A percentile compares a stretch with the other conserved stretches of the same genome.
phyloP scores from a whole-genome alignment of 2,329 filamentous ascomycete genomes.

The Leptographium lundbergii region DNA sequence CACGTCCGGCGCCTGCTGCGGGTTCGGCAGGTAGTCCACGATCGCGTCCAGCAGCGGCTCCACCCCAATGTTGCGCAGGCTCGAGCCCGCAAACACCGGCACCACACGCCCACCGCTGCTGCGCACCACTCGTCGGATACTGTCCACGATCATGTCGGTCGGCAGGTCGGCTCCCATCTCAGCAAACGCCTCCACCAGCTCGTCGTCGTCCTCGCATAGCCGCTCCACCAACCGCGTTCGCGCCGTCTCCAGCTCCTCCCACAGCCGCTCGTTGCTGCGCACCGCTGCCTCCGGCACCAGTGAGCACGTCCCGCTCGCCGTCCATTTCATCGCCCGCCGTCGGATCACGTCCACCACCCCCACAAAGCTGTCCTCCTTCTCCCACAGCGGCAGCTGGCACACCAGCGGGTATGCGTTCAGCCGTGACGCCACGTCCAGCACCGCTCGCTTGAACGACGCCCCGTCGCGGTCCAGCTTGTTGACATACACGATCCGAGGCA shows the following conservation, averaged over 20 bases:
- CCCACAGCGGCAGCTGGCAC: conserved; percentile 93
- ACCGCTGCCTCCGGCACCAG: conserved; percentile 21
- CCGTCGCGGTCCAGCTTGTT: conserved; percentile 81
- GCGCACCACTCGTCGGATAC: conserved; percentile 60
- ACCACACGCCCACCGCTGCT: conserved; percentile 59
- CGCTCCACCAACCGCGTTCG: conserved; percentile 68
- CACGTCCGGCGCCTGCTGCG: conserved; percentile 25
- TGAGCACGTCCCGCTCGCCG: conserved; percentile 24
- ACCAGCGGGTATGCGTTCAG: conserved; percentile 78
- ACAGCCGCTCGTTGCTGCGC: conserved; percentile 42
- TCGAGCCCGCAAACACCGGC: conserved; percentile 82
- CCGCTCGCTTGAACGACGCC: conserved; percentile 69
- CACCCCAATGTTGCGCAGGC: conserved; percentile 87
- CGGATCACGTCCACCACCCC: conserved; percentile 78
- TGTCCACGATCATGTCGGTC: conserved; percentile 52
- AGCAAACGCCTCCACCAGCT: conserved; percentile 72
- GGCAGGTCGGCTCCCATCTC: conserved; percentile 66
- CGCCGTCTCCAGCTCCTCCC: conserved; percentile 59
- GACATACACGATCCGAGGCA: conserved; percentile 70
- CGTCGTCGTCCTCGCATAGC: conserved; percentile 79
- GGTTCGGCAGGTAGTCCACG: conserved; percentile 75
- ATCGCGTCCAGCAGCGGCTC: conserved; percentile 84
- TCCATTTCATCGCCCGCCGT: conserved; percentile 62
- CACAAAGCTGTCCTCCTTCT: conserved; percentile 58
- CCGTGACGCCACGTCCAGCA: conserved; percentile 71